These are phyloP conservation scores for Scheffersomyces amazonensis DNA, from an alignment of 805 yeast species.

Conservation along the genomic window DNA sequence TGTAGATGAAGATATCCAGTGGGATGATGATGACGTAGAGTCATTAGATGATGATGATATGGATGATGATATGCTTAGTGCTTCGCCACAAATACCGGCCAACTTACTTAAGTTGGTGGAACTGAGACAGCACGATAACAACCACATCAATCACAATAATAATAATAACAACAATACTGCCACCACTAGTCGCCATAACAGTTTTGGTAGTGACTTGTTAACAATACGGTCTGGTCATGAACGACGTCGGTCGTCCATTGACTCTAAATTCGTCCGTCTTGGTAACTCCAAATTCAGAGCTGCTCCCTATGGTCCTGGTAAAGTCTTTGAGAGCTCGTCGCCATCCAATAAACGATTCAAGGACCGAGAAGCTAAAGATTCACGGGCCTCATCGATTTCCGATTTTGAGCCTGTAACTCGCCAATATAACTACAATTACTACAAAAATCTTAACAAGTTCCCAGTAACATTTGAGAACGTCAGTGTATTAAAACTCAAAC, in stretches of 20 bases:
- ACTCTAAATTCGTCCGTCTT: conserved; percentile 24
- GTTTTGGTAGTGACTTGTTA: conserved; percentile 16
- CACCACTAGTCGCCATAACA: conserved; percentile 16
- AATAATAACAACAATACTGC: too few species aligned
- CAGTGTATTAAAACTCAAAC: conserved; percentile 39
- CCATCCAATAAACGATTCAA: conserved; percentile 3
- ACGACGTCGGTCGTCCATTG: conserved; percentile 31
- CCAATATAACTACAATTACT: conserved; percentile 33
- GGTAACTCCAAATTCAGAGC: conserved; percentile 15
- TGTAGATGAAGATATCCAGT: conserved; percentile 14
- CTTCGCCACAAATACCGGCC: conserved; percentile 70
- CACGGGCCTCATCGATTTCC: neutral
- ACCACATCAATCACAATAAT: too few species aligned
- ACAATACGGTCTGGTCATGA: conserved; percentile 19
- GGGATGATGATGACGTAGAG: conserved; percentile 22
- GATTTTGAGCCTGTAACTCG: conserved; percentile 5
- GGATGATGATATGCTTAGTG: conserved; percentile 47
- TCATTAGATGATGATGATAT: conserved; percentile 39
- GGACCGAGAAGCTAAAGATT: conserved; percentile 4
- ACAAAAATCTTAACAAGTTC: conserved; percentile 37
- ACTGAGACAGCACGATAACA: conserved; percentile 40
- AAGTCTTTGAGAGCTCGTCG: conserved; percentile 5
- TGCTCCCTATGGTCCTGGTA: conserved; percentile 5
- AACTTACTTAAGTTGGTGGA: conserved; percentile 56
- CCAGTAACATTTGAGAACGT: conserved; percentile 31